Percentiles rank a stretch among this genome's conserved stretches.
Evolutionary conservation across 2,329 filamentous ascomycete species (phyloP).

Genomic region (Ophiostoma fasciatum): DNA sequence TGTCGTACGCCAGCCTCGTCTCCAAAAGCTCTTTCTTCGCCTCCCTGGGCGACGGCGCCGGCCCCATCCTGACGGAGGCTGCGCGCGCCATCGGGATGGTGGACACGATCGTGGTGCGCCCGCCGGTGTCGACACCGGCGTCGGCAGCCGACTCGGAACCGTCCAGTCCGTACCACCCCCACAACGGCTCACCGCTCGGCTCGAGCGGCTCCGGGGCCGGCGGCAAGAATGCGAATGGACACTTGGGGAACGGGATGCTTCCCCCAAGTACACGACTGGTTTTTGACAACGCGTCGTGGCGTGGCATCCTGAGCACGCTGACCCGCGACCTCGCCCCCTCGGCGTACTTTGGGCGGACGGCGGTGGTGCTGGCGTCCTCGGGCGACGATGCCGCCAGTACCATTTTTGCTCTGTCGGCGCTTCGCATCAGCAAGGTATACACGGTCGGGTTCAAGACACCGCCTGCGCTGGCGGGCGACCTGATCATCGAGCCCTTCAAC

Average conservation of each 20-base stretch:
- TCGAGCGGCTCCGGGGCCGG: slow-evolving; percentile 4
- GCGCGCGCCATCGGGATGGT: slow-evolving; percentile 66
- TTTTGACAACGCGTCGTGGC: slow-evolving; percentile 75
- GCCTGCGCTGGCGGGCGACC: slow-evolving; percentile 44
- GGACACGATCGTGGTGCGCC: slow-evolving; percentile 61
- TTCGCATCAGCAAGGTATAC: slow-evolving; percentile 66
- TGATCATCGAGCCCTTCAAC: slow-evolving; percentile 67
- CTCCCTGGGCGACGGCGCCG: slow-evolving; percentile 32
- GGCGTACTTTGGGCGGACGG: slow-evolving; percentile 61
- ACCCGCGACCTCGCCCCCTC: slow-evolving; percentile 72
- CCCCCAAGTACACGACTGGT: slow-evolving; percentile 42
- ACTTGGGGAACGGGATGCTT: slow-evolving; percentile 17
- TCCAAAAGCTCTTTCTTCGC: slow-evolving; percentile 35
- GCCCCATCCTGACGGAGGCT: slow-evolving; percentile 54
- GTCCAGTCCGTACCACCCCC: slow-evolving; percentile 29
- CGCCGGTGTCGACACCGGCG: slow-evolving; percentile 26
- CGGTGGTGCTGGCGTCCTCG: slow-evolving; percentile 58
- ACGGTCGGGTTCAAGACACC: slow-evolving; percentile 66
- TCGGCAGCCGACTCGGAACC: slow-evolving; percentile 33
- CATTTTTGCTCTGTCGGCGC: slow-evolving; percentile 63
- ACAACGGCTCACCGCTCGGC: too few relatives aligned
- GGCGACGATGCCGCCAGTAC: slow-evolving; percentile 64
- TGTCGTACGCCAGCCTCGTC: slow-evolving; percentile 46
- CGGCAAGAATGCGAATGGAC: not conserved
- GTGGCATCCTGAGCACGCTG: slow-evolving; percentile 67